These are phyloP conservation scores for Nymphaea thermarum DNA, from an alignment of 164 flowering plant species.

Conservation along the genomic window DNA sequence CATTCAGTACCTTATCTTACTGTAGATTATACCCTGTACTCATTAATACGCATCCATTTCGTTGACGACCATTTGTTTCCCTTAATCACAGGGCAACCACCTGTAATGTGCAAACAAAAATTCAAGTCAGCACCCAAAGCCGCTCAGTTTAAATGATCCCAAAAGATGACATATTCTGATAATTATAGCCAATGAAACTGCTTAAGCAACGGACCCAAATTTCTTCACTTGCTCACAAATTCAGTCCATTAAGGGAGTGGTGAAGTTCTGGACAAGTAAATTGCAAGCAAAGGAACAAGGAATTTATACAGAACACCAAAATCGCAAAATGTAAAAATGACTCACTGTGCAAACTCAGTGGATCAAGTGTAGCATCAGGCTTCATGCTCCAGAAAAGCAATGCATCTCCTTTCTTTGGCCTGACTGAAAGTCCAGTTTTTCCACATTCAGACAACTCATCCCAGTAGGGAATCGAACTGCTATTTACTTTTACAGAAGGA, in stretches of 20 bases:
- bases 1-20: conserved; percentile 4
- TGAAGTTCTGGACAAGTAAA: conserved; percentile 57
- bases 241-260: not conserved
- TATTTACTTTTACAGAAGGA: conserved; percentile 65
- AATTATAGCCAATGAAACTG: no score
- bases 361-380: conserved; percentile 83
- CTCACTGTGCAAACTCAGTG: conserved; percentile 86
- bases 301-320: not conserved
- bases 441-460: conserved; percentile 83
- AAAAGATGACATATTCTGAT: not conserved
- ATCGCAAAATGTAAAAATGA: conserved; percentile 3
- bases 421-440: conserved; percentile 64
- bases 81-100: conserved; percentile 85
- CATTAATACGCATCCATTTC: conserved; percentile 79
- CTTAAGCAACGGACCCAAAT: no score
- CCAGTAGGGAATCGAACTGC: conserved; percentile 68
- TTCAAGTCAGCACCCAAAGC: not conserved
- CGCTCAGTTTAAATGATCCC: not conserved
- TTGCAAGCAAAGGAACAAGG: conserved; percentile 56
- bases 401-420: conserved; percentile 89
- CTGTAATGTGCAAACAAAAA: conserved; percentile 19
- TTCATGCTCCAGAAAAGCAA: conserved; percentile 96
- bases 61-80: conserved; percentile 96
- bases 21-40: conserved; percentile 40
- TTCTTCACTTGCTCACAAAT: no score